A percentile compares a stretch with the other conserved stretches of the same genome.
phyloP scores from a whole-genome alignment of 2,329 filamentous ascomycete species.

The Diplodia intermedia region DNA sequence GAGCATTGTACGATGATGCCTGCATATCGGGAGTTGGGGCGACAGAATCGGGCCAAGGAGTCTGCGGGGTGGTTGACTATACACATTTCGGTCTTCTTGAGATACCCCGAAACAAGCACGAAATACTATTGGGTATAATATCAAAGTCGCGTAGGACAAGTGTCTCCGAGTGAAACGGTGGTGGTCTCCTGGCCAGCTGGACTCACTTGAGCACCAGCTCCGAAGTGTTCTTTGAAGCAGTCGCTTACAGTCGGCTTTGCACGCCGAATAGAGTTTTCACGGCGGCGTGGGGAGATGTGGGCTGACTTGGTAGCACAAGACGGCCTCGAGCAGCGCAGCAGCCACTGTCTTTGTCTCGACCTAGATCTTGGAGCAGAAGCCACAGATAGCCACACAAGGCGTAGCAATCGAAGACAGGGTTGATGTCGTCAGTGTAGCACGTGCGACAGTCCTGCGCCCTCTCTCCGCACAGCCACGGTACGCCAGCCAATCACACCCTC shows the following conservation, averaged over 20 bases:
- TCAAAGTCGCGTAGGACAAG: background rate
- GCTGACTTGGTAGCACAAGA: background rate
- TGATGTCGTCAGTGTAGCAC: slow-evolving; percentile 25
- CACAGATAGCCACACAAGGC: slow-evolving; percentile 4
- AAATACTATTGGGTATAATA: slow-evolving; percentile 19
- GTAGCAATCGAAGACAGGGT: slow-evolving; percentile 1
- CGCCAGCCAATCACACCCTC: background rate
- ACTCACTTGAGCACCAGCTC: background rate
- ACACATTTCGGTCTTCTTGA: slow-evolving; percentile 30
- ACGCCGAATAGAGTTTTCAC: background rate
- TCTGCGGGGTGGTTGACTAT: slow-evolving; percentile 24
- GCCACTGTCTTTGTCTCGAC: slow-evolving; percentile 1
- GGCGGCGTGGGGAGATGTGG: slow-evolving; percentile 10
- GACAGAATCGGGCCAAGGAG: slow-evolving; percentile 3
- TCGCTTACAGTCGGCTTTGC: slow-evolving; percentile 22
- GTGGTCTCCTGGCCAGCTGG: background rate
- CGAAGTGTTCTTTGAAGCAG: too few species aligned
- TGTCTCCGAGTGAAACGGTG: too few species aligned
- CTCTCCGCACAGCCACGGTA: slow-evolving; percentile 12
- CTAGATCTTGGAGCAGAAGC: background rate
- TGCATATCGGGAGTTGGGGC: slow-evolving; percentile 32
- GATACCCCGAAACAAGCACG: slow-evolving; percentile 33
- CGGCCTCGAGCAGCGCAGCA: background rate
- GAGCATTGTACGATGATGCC: slow-evolving; percentile 20
- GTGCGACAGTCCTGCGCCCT: background rate